Base-by-base conservation (phyloP, 2,329 filamentous ascomycete genomes). In the Trichoderma afroharzianum region DNA sequence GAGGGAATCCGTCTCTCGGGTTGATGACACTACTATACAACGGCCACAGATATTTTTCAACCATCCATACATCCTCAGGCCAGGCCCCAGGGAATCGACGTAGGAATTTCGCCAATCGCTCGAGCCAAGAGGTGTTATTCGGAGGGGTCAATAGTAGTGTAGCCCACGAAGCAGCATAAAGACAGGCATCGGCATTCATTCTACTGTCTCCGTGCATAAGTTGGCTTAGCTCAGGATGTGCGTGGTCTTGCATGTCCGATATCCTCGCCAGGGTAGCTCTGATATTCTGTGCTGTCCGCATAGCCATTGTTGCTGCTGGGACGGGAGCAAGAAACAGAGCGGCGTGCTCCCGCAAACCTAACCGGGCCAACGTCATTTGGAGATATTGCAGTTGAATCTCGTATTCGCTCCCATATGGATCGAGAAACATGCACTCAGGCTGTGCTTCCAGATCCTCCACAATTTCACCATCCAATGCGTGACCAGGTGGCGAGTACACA, bases 241-340 rank as follows among this genome's bases (percentile, higher is more conserved):
- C 75, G 59, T 76, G 68, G 43, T 79, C 75, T 36, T 78, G 78
- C 24, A 79, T 71, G 47, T 78, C 78, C 32, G 78, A 70, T 11
- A 77, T 76, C 50, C 78, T 77, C 6, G 76, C 75, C 62, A 77
- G 94, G 1, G 92, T 93, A 59, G 90, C 90, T 76, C 92, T 86
- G 74, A 98, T 95, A 80, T 97, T 98, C 76, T 91, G 90, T 15
- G 80, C 80, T 11, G 92, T 92, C 68, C 94, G 90, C 75, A 93
- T 85, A 8, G 94, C 89, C 74, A 97, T 89, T 70, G 91, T 88
- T 3, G 88, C 83, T 1, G 89, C 88, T 1, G 85, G 83, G 1
- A 93, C 91, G 11, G 92, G 88, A 4, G 85, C 84, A 24, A 97
- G 84, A 75, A 92, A 91, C 7, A 80, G 79, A 15, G 82, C 84